Conservation (phyloP, 2,329 filamentous ascomycete genomes). For the Epichloe uncinata region DNA sequence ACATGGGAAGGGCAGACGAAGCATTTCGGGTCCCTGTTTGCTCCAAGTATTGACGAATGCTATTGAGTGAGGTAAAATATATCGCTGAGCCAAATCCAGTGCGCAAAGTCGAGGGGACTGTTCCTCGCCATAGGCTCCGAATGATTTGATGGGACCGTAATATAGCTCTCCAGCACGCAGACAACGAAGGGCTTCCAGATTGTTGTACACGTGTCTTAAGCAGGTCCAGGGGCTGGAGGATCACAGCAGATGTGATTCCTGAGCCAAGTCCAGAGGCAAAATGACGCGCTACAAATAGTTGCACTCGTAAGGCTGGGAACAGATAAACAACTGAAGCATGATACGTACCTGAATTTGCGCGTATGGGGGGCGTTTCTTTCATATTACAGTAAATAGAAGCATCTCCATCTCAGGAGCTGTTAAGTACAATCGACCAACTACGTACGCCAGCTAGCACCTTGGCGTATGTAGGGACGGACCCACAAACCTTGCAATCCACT, state of each 20-base stretch:
- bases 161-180: constrained; percentile 16
- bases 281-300: constrained; percentile 52
- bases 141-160: constrained; percentile 49
- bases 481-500: background rate
- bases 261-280: constrained; percentile 81
- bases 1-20: constrained; percentile 65
- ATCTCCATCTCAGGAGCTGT: too few species aligned
- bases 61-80: constrained; percentile 84
- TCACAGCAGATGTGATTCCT: constrained; percentile 73
- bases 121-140: constrained; percentile 78
- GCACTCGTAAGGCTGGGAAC: background rate
- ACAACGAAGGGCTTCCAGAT: constrained; percentile 56
- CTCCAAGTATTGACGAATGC: constrained; percentile 54
- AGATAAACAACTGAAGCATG: background rate
- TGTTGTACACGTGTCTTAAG: constrained; percentile 96
- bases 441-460: too few species aligned
- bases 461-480: too few species aligned
- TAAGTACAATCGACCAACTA: too few species aligned
- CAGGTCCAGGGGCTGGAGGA: constrained; percentile 89
- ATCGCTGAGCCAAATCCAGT: constrained; percentile 88
- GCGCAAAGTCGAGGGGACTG: constrained; percentile 79
- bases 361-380: constrained; percentile 6
- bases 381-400: too few species aligned
- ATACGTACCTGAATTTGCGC: constrained; percentile 8
- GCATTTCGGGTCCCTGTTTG: constrained; percentile 13